phyloP scores from a whole-genome alignment of 805 yeast genomes.

The Barnettozyma pratensis region DNA sequence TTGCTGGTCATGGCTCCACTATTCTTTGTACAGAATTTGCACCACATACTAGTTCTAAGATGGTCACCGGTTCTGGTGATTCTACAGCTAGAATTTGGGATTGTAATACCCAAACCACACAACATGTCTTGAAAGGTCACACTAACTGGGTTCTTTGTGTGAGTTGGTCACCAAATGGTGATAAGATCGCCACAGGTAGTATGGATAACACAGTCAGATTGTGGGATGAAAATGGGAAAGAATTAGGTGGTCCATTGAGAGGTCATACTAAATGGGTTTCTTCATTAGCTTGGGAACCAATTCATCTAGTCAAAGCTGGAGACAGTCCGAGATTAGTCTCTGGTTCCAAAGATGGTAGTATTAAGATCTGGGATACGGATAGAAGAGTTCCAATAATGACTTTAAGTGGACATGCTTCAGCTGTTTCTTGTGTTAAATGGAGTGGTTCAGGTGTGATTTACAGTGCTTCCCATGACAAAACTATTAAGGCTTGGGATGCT shows the following conservation, averaged over 20 bases:
- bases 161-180: constrained; percentile 89
- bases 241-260: constrained; percentile 62
- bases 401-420: constrained; percentile 79
- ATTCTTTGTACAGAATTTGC: constrained; percentile 91
- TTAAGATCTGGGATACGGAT: constrained; percentile 84
- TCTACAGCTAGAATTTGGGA: constrained; percentile 96
- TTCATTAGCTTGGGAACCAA: constrained; percentile 89
- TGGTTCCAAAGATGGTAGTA: constrained; percentile 87
- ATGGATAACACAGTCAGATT: constrained; percentile 87
- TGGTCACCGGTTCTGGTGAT: constrained; percentile 97
- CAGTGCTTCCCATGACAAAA: constrained; percentile 91
- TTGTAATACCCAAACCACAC: constrained; percentile 89
- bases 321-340: constrained; percentile 69
- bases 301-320: constrained; percentile 69
- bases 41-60: constrained; percentile 75
- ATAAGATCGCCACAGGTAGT: constrained; percentile 88
- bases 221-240: constrained; percentile 79
- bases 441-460: constrained; percentile 83
- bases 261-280: constrained; percentile 93
- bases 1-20: constrained; percentile 93
- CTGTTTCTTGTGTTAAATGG: constrained; percentile 97
- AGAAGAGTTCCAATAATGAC: constrained; percentile 62
- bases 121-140: constrained; percentile 77
- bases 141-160: constrained; percentile 92
- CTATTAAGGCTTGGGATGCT: constrained; percentile 89